These are phyloP conservation scores for Rugonectria rugulosa DNA, from an alignment of 2,329 filamentous ascomycete genomes.

Conservation along the genomic window DNA sequence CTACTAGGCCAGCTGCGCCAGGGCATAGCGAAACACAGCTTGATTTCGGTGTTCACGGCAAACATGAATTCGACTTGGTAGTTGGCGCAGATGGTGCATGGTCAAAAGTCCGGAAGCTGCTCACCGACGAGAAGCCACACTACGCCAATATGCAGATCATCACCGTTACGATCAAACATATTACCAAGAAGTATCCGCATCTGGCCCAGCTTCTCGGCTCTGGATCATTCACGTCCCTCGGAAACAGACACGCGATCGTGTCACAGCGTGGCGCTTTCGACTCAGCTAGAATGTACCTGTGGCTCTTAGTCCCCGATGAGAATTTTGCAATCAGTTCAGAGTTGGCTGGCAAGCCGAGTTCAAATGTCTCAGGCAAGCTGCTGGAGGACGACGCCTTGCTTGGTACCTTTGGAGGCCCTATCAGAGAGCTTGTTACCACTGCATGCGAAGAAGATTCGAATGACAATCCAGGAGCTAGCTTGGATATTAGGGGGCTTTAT, in stretches of 20 bases:
- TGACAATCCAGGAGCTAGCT: conserved; percentile 17
- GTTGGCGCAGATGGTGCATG: conserved; percentile 30
- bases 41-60: conserved; percentile 4
- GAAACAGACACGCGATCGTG: conserved; percentile 48
- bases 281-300: conserved; percentile 41
- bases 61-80: conserved; percentile 12
- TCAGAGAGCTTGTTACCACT: conserved; percentile 39
- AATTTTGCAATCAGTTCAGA: conserved; percentile 16
- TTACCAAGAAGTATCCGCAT: conserved; percentile 46
- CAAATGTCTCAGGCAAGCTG: conserved; percentile 14
- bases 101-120: conserved; percentile 44
- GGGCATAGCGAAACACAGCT: background rate
- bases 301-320: conserved; percentile 37
- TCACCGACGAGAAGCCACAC: conserved; percentile 45
- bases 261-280: conserved; percentile 41
- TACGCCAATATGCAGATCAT: conserved; percentile 50
- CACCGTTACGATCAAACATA: conserved; percentile 44
- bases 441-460: conserved; percentile 38
- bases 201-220: conserved; percentile 49
- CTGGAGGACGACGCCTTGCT: conserved; percentile 34
- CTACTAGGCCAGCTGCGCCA: background rate
- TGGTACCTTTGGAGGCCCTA: conserved; percentile 33
- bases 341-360: background rate
- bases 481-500: conserved; percentile 38
- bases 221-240: conserved; percentile 46